Evolutionary conservation across 495 filamentous ascomycete genomes (phyloP).

Genomic region (Tuber magnatum): DNA sequence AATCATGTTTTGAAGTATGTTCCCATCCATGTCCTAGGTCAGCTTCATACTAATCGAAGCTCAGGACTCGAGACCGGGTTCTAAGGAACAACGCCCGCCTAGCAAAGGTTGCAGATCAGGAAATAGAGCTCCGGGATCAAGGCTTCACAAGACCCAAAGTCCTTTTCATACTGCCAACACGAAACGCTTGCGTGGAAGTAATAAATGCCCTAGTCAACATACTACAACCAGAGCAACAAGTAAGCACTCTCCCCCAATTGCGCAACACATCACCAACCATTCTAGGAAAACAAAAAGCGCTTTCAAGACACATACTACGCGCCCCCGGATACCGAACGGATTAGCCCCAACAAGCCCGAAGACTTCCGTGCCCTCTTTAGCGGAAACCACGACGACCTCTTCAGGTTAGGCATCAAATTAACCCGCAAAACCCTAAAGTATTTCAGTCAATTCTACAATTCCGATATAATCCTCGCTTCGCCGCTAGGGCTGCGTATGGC

Average conservation of each 20-base stretch:
- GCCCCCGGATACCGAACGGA: slow-evolving; percentile 53
- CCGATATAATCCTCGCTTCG: slow-evolving; percentile 86
- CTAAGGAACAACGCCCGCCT: slow-evolving; percentile 84
- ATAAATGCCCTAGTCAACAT: slow-evolving; percentile 66
- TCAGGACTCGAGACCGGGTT: slow-evolving; percentile 73
- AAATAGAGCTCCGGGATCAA: slow-evolving; percentile 80
- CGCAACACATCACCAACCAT: not conserved
- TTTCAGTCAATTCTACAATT: slow-evolving; percentile 91
- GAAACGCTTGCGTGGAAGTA: slow-evolving; percentile 70
- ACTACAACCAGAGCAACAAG: slow-evolving; percentile 73
- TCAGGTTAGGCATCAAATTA: slow-evolving; percentile 86
- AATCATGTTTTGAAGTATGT: slow-evolving; percentile 81
- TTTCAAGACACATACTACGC: slow-evolving; percentile 73
- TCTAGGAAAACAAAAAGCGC: slow-evolving; percentile 75
- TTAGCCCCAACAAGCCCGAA: slow-evolving; percentile 60
- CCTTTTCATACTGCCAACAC: slow-evolving; percentile 78
- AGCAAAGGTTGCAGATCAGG: slow-evolving; percentile 47
- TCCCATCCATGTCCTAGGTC: not conserved
- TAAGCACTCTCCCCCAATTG: not conserved
- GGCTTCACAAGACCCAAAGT: slow-evolving; percentile 94
- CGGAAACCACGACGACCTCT: slow-evolving; percentile 95
- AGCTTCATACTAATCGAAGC: slow-evolving; percentile 17
- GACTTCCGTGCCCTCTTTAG: slow-evolving; percentile 87
- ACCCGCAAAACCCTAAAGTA: slow-evolving; percentile 91
- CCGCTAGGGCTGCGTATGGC: slow-evolving; percentile 84